phyloP scores from a whole-genome alignment of 208 protist genomes.

The Acanthamoeba royreba region DNA sequence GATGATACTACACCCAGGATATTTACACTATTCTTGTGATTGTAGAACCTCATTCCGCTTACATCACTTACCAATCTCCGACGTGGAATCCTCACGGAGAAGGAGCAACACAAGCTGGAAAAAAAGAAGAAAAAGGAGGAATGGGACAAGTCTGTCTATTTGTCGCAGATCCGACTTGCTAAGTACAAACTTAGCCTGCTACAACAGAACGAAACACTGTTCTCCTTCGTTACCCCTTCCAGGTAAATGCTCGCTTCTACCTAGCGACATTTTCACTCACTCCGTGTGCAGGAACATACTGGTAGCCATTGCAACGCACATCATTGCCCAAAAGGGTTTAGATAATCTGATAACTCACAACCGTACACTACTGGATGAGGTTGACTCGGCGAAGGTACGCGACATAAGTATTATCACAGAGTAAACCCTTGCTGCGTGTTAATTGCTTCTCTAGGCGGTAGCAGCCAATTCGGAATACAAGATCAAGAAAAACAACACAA shows the following conservation, averaged over 20 bases:
- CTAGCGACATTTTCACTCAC: not conserved
- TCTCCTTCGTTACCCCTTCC: not conserved
- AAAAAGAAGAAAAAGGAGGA: slow-evolving; percentile 26
- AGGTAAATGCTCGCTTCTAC: not conserved
- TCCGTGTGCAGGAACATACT: not conserved
- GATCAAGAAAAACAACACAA: not conserved
- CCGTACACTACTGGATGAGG: not conserved
- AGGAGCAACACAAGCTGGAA: slow-evolving; percentile 21
- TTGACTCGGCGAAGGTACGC: not conserved
- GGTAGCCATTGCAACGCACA: not conserved
- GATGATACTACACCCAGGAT: not conserved
- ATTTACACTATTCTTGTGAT: not conserved
- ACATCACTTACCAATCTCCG: not conserved
- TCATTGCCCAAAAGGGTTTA: not conserved
- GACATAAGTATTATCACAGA: not conserved
- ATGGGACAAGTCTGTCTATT: not conserved
- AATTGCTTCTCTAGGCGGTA: not conserved
- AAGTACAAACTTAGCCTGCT: not conserved
- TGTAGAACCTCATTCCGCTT: not conserved
- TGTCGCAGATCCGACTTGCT: not conserved
- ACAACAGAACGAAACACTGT: not conserved
- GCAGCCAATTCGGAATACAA: not conserved
- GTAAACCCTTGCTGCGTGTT: not conserved
- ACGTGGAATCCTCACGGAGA: not conserved
- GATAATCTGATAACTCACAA: not conserved